Evolutionary conservation across 129 eudicot genomes (phyloP), one percentile per base, ranked within the genome.

Genomic region (Helichrysum umbraculigerum): DNA sequence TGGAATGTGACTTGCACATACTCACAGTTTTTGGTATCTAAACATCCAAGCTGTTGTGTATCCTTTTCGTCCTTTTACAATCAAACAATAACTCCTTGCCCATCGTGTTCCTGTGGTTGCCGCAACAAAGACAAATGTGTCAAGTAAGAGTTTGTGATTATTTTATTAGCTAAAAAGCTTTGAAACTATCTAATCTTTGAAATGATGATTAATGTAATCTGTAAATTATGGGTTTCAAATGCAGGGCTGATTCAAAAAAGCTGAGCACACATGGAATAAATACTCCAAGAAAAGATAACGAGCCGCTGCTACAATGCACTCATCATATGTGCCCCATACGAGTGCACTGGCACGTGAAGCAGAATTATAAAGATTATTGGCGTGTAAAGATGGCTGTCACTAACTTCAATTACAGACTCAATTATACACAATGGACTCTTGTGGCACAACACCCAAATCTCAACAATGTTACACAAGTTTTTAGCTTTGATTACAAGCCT

Each of bases 381-480:
- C 88, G 97, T 11, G 87, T 88, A 28, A 91, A 91, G 77, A 81
- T 91, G 68, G 90, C 97, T 0, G 68, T 91, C 12, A 91, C 97
- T 3, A 91, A 91, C 70, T 91, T 91, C 83, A 91, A 91, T 59
- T 91, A 91, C 68, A 76, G 85, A 70, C 81, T 83, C 83, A 91
- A 91, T 64, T 88, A 88, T 62, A 86, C 97, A 1, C 91, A 86
- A 52, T 91, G 97, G 97, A 91, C 97, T 19, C 87, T 91, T 2
- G 91, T 91, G 78, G 97, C 92, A 20, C 97, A 91, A 74, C 97
- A 91, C 75, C 97, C 97, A 3, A 91, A 86, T 85, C 94, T 91
- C 81, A 85, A 88, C 88, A 91, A 91, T 52, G 91, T 91, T 54
- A 91, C 94, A 4, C 91, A 91, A 85, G 97, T 91, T 74, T 91